Evolutionary conservation across 1,284 basidiomycete species (phyloP).

Genomic region (Hortiboletus rubellus): DNA sequence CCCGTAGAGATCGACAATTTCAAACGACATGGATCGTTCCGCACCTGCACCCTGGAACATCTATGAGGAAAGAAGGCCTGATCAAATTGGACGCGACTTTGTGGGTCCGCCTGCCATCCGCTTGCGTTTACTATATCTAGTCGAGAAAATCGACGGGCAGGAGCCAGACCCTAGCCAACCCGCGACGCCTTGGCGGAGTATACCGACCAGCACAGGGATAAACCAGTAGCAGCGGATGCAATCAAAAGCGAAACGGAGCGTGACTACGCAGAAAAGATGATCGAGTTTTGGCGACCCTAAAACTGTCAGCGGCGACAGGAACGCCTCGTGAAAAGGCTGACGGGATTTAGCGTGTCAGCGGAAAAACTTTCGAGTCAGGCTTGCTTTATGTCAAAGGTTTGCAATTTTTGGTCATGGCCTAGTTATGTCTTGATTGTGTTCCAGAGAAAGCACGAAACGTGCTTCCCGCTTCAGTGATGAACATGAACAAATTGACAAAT

Average conservation of each 20-base stretch:
- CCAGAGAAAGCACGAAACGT: neutral
- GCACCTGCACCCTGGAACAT: conserved; percentile 4
- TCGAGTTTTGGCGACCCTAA: conserved; percentile 26
- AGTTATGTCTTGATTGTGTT: conserved; percentile 7
- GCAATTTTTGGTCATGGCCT: conserved; percentile 12
- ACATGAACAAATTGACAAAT: neutral
- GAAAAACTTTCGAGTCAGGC: neutral
- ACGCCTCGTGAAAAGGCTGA: conserved; percentile 22
- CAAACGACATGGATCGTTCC: conserved; percentile 16
- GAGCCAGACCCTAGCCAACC: conserved; percentile 21
- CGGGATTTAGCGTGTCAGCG: conserved; percentile 13
- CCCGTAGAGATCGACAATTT: conserved; percentile 22
- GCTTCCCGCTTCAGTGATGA: conserved; percentile 14
- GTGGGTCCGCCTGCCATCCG: conserved; percentile 17
- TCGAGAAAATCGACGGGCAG: conserved; percentile 10
- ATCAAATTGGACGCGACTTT: conserved; percentile 6
- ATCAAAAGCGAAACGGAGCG: conserved; percentile 11
- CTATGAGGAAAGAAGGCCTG: neutral
- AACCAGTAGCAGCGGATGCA: neutral
- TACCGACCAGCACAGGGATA: conserved; percentile 5
- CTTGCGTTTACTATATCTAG: conserved; percentile 13
- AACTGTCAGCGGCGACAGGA: conserved; percentile 33
- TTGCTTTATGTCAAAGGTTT: conserved; percentile 34
- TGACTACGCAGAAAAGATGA: conserved; percentile 4
- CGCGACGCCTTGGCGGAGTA: conserved; percentile 7